A percentile compares a stretch with the other conserved stretches of the same genome.
Evolutionary conservation across 148 eudicot genomes (phyloP).

Genomic region (Euryodendron excelsum): DNA sequence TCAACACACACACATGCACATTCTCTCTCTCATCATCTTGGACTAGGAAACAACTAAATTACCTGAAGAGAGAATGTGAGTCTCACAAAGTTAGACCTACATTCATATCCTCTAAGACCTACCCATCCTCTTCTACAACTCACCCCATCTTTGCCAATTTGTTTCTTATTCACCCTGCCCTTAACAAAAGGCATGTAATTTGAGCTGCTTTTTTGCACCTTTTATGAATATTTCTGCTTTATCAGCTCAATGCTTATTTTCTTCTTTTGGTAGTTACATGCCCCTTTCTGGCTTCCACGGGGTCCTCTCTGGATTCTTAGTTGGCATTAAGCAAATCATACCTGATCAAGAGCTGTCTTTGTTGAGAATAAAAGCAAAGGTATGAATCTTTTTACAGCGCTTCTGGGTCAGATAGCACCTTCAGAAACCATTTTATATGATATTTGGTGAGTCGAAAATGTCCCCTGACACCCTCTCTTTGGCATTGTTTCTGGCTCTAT

Average conservation of each 20-base stretch:
- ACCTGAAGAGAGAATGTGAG: too few species aligned
- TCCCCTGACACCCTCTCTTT: neutral
- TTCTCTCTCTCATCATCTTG: too few species aligned
- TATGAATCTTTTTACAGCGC: slow-evolving; percentile 22
- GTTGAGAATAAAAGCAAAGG: slow-evolving; percentile 78
- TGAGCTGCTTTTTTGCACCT: neutral
- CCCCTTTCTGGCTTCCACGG: slow-evolving; percentile 96
- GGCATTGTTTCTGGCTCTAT: slow-evolving; percentile 16
- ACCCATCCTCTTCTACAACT: neutral
- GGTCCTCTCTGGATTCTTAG: slow-evolving; percentile 81
- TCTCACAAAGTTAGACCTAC: neutral
- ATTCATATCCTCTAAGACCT: neutral
- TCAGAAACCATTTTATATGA: neutral
- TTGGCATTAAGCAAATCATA: slow-evolving; percentile 90
- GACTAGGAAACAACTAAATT: neutral
- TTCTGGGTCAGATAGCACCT: neutral
- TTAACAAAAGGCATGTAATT: neutral
- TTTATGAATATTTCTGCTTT: neutral
- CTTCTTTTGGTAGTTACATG: slow-evolving; percentile 58
- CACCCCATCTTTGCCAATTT: neutral
- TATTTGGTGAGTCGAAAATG: neutral
- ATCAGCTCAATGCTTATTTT: slow-evolving; percentile 14
- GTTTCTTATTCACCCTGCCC: neutral
- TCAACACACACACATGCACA: too few species aligned
- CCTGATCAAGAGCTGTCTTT: slow-evolving; percentile 88